Evolutionary conservation across 306 rosid genomes (phyloP), one percentile per base, ranked within the genome.

Genomic region (Boehmeria nivea): DNA sequence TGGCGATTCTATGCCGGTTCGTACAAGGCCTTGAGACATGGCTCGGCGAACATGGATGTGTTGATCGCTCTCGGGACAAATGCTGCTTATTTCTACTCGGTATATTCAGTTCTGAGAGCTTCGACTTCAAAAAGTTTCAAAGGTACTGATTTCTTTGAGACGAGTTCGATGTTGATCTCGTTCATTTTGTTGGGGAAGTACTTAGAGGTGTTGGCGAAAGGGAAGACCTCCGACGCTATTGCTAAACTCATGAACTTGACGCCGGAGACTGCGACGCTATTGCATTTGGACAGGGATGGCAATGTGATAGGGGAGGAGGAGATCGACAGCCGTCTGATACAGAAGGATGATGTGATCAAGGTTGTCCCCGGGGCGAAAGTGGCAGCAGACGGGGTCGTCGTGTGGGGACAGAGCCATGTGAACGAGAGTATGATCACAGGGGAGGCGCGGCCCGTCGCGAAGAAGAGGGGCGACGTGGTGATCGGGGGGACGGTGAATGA

Each of bases 341-440:
- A 84, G 21, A 78, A 73, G 71, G 63, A 75, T 7, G 84, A 80
- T 67, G 83, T 81, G 28, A 73, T 81, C 27, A 84, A 84, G 37
- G 61, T 84, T 14, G 45, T 80, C 22, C 93, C 93, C 0, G 93
- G 93, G 2, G 53, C 81, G 0, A 84, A 84, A 70, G 83, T 80
- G 23, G 82, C 84, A 7, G 69, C 81, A 0, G 93, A 84, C 73
- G 87, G 93, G 31, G 57, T 57, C 57, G 85, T 84, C 23, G 43
- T 62, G 0, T 78, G 81, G 87, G 93, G 93, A 3, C 77, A 78
- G 14, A 84, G 93, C 66, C 87, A 84, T 12, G 62, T 84, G 13
- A 84, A 81, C 54, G 87, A 84, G 79, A 84, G 93, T 59, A 78
- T 81, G 87, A 78, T 84, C 63, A 84, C 87, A 16, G 93, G 93